Base-by-base conservation (phyloP, 768 basidiomycete genomes). In the Sistotremastrum niveocremeum region DNA sequence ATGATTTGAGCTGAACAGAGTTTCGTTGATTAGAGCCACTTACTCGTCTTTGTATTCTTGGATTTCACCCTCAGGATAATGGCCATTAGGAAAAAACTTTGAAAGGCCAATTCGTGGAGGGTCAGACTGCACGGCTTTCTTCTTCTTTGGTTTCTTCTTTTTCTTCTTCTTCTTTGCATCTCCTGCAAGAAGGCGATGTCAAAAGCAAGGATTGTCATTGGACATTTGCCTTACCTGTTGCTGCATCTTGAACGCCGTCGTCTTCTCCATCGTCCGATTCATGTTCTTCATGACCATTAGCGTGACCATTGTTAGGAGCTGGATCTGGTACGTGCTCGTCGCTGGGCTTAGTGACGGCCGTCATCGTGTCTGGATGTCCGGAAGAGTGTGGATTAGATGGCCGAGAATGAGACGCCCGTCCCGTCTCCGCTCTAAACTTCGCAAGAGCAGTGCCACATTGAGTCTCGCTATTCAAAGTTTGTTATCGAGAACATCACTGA, bases 21-120 rank as follows among this genome's bases (percentile, higher is more conserved):
- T 5, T 50, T 37, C 33, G 11, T 31, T n/a, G 20, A 42, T 29
- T 12, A 45, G 47, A 39, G 40, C 39, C 8, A 73, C 88, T 53
- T 56, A 95, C 91, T 93, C 87, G 64, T 91, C 76, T 57, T 80
- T 81, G 69, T 98, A 99, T 40, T 83, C 80, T 48, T 90, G 81
- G 44, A 88, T 72, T 67, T 98, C 85, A 37, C 93, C 95, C 56
- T 85, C 85, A 2, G 93, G 91, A 64, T 82, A 98, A 30, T 77
- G 65, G n/a, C 85, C 88, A 59, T 74, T 74, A 7, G 82, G 74
- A 68, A 84, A 98, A 46, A 98, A 73, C 62, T 88, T 91, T 54
- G 84, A 83, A 51, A 99, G 62, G 6, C 86, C 89, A 20, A 94
- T 68, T 30, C 87, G 75, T 33, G 95, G 95, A 12, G 95, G 95